Percentiles rank a stretch among this genome's conserved stretches.
Evolutionary conservation across 2,329 filamentous ascomycete species (phyloP).

Genomic region (Pleomassaria siparia): DNA sequence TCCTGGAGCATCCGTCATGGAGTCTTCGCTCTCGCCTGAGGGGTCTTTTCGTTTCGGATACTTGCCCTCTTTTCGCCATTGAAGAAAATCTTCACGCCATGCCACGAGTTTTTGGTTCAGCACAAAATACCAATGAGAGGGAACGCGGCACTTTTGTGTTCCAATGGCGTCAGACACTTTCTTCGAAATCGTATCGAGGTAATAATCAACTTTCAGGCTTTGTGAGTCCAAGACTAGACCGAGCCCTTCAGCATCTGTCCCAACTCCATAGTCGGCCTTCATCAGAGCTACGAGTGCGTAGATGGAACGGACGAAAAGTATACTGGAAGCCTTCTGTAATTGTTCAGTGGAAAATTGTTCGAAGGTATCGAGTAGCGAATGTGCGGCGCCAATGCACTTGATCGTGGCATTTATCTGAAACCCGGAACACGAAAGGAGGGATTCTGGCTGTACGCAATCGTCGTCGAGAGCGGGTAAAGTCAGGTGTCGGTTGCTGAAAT

Average conservation of each 20-base stretch:
- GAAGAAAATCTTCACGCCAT: constrained; percentile 35
- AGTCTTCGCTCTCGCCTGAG: background rate
- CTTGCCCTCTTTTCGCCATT: constrained; percentile 28
- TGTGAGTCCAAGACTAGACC: constrained; percentile 35
- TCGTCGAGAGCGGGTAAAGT: constrained; percentile 38
- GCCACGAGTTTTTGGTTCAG: constrained; percentile 32
- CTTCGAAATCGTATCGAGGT: constrained; percentile 27
- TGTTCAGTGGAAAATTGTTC: constrained; percentile 19
- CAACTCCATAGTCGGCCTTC: constrained; percentile 39
- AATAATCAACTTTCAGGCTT: constrained; percentile 34
- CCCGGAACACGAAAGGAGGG: constrained; percentile 32
- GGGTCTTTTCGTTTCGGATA: constrained; percentile 22
- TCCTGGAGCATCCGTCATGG: background rate
- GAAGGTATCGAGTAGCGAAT: constrained; percentile 36
- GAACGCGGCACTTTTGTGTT: constrained; percentile 32
- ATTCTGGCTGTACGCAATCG: constrained; percentile 36
- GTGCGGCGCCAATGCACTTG: constrained; percentile 35
- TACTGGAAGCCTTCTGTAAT: constrained; percentile 29
- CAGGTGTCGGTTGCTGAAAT: constrained; percentile 36
- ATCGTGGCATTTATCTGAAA: constrained; percentile 41
- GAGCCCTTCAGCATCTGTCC: constrained; percentile 36
- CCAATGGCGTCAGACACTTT: constrained; percentile 29
- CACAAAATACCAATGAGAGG: constrained; percentile 35
- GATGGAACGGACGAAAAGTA: constrained; percentile 34
- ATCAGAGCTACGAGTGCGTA: constrained; percentile 36